Conservation (phyloP, 768 basidiomycete genomes). For the Lyophyllum shimeji region DNA sequence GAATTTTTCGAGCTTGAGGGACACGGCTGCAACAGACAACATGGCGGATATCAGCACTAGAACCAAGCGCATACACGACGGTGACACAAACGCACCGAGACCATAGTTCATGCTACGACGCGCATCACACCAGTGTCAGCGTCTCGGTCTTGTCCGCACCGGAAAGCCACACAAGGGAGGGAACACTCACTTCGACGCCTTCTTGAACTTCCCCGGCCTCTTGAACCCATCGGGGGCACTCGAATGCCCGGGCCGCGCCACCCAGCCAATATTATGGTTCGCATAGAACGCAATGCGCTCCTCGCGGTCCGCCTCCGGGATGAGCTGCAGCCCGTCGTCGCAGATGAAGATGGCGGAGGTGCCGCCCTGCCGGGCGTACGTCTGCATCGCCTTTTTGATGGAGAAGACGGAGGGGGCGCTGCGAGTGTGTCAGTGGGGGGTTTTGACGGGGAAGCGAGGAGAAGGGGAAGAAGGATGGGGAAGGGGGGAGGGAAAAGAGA, state of each 20-base stretch:
- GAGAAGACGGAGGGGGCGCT: conserved; percentile 75
- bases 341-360: conserved; percentile 79
- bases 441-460: not conserved
- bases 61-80: not conserved
- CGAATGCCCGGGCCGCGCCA: conserved; percentile 74
- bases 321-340: conserved; percentile 79
- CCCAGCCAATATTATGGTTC: conserved; percentile 74
- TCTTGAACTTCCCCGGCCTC: conserved; percentile 90
- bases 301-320: conserved; percentile 59
- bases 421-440: not conserved
- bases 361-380: conserved; percentile 81
- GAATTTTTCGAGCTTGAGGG: conserved; percentile 58
- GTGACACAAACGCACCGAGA: conserved; percentile 28
- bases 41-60: no score
- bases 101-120: conserved; percentile 78
- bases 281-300: conserved; percentile 77
- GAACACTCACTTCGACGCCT: conserved; percentile 53
- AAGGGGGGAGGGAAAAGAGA: not conserved
- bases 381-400: conserved; percentile 83
- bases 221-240: conserved; percentile 82
- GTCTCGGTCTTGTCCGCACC: no score
- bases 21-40: conserved; percentile 36
- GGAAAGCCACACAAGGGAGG: not conserved
- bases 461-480: not conserved
- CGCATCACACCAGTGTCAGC: no score